Percentiles rank a stretch among this genome's conserved stretches.
phyloP scores from a whole-genome alignment of 305 asterid species.

The Ruellia speciosa region DNA sequence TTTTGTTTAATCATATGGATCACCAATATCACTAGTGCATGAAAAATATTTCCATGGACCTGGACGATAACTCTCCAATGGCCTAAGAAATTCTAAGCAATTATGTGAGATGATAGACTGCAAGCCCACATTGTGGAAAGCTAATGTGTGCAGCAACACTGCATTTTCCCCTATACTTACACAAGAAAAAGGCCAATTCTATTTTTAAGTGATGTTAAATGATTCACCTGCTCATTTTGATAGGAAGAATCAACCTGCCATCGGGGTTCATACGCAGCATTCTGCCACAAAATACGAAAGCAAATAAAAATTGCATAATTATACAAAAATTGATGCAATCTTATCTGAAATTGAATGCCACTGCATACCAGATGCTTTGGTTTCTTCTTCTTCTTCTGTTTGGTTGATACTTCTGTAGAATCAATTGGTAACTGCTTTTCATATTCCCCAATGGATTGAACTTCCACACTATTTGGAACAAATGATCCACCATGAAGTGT shows the following conservation, averaged over 20 bases:
- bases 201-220: slow-evolving; percentile 13
- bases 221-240: slow-evolving; percentile 76
- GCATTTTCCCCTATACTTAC: slow-evolving; percentile 2
- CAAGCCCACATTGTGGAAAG: not conserved
- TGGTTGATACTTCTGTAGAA: slow-evolving; percentile 49
- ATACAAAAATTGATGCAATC: slow-evolving; percentile 15
- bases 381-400: slow-evolving; percentile 81
- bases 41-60: too few relatives aligned
- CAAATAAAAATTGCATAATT: slow-evolving; percentile 9
- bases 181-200: slow-evolving; percentile 2
- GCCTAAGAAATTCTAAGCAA: not conserved
- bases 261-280: slow-evolving; percentile 57
- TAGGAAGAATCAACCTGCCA: slow-evolving; percentile 67
- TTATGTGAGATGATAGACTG: not conserved
- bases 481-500: slow-evolving; percentile 59
- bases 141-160: not conserved
- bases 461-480: slow-evolving; percentile 57
- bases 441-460: slow-evolving; percentile 56
- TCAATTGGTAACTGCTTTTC: slow-evolving; percentile 58
- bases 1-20: too few relatives aligned
- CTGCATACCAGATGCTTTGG: slow-evolving; percentile 58
- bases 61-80: not conserved
- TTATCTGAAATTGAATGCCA: slow-evolving; percentile 10
- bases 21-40: too few relatives aligned
- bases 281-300: slow-evolving; percentile 36